phyloP scores from a whole-genome alignment of 1,139 yeast genomes.

The Taphrina confusa region DNA sequence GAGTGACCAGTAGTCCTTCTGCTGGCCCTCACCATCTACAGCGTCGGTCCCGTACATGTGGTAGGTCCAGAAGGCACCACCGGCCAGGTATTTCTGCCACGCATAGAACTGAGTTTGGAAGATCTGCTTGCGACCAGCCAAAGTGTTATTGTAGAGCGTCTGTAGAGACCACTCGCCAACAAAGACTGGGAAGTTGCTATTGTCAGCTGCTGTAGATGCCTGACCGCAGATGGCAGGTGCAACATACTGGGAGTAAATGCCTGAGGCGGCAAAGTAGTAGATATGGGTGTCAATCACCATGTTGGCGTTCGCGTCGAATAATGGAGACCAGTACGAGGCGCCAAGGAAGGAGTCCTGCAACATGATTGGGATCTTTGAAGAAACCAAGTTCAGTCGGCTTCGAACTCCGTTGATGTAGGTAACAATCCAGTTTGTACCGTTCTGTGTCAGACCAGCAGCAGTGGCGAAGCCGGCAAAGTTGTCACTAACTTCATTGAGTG shows the following conservation, averaged over 20 bases:
- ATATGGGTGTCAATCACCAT: slow-evolving; percentile 13
- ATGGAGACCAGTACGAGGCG: slow-evolving; percentile 4
- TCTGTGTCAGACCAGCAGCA: neutral
- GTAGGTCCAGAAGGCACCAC: slow-evolving; percentile 19
- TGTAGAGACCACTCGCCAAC: slow-evolving; percentile 15
- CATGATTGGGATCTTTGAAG: slow-evolving; percentile 19
- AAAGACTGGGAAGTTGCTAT: slow-evolving; percentile 12
- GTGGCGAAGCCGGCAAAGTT: slow-evolving; percentile 11
- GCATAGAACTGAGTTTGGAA: slow-evolving; percentile 46
- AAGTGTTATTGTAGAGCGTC: slow-evolving; percentile 9
- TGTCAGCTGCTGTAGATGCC: slow-evolving; percentile 1
- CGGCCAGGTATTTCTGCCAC: slow-evolving; percentile 12
- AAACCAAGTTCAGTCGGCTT: neutral
- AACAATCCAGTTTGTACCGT: slow-evolving; percentile 6
- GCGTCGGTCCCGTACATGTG: slow-evolving; percentile 8
- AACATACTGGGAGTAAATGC: slow-evolving; percentile 4
- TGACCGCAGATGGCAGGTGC: slow-evolving; percentile 7
- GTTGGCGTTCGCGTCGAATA: neutral
- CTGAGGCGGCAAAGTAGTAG: slow-evolving; percentile 11
- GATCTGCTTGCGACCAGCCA: slow-evolving; percentile 42
- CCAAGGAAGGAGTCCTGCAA: slow-evolving; percentile 15
- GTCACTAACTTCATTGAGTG: neutral
- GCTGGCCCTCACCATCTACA: neutral
- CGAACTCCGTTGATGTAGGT: slow-evolving; percentile 4
- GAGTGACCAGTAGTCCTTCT: slow-evolving; percentile 7